A percentile compares a stretch with the other conserved stretches of the same genome.
These are phyloP conservation scores for Reutealis trisperma DNA, from an alignment of 345 rosid genomes.

Conservation along the genomic window DNA sequence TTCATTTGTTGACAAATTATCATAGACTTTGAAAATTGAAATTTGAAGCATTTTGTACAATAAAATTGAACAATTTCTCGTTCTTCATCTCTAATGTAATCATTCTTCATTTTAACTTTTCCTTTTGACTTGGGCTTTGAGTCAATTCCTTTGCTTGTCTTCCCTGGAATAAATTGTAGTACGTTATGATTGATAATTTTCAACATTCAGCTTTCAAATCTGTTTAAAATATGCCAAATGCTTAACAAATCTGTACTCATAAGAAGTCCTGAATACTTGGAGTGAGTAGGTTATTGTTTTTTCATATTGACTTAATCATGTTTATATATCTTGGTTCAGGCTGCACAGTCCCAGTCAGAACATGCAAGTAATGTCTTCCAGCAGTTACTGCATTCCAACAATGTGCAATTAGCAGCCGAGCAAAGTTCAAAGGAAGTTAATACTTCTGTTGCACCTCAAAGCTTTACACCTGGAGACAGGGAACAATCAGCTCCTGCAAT, in stretches of 20 bases:
- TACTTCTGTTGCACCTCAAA: conserved; percentile 40
- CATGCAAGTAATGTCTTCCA: conserved; percentile 47
- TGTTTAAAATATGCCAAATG: neutral
- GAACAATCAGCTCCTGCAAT: conserved; percentile 69
- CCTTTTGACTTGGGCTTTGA: neutral
- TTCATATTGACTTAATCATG: neutral
- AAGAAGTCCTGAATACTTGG: neutral
- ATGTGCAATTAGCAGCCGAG: conserved; percentile 39
- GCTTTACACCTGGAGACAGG: conserved; percentile 43
- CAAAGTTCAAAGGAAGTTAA: conserved; percentile 50
- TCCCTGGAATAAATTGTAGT: neutral
- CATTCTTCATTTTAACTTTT: neutral
- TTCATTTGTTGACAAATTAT: neutral
- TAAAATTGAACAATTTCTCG: neutral
- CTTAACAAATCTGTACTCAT: neutral
- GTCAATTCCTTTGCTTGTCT: neutral
- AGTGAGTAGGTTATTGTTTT: neutral
- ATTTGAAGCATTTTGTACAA: neutral
- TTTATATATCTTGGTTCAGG: conserved; percentile 25
- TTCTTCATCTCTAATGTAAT: neutral
- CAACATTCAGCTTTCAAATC: neutral
- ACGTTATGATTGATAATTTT: neutral
- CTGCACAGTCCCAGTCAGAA: conserved; percentile 60
- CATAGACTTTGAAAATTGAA: neutral
- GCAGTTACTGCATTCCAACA: conserved; percentile 45